Percentiles rank a stretch among this genome's conserved stretches.
These are phyloP conservation scores for Pugionium dolabratum DNA, from an alignment of 345 rosid genomes.

Conservation along the genomic window DNA sequence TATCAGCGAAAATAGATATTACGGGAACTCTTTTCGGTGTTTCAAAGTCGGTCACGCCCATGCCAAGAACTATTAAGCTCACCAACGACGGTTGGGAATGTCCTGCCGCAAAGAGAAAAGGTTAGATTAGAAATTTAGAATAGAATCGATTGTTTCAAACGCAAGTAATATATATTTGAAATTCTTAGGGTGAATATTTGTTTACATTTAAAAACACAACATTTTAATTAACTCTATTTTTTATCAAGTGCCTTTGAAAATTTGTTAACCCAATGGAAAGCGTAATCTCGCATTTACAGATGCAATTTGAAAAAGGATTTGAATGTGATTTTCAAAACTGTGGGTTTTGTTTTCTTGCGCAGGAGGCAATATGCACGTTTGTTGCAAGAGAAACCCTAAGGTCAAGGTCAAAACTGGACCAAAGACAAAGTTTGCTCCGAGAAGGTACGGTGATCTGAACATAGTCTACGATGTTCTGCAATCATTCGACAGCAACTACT, in stretches of 20 bases:
- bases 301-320: background rate
- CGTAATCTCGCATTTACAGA: background rate
- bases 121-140: conserved; percentile 37
- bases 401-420: conserved; percentile 43
- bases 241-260: background rate
- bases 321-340: background rate
- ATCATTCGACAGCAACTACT: conserved; percentile 66
- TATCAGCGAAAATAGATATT: conserved; percentile 55
- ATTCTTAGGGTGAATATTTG: background rate
- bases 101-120: conserved; percentile 50
- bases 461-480: conserved; percentile 50
- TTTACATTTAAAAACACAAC: background rate
- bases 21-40: conserved; percentile 79
- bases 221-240: background rate
- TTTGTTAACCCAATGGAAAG: background rate
- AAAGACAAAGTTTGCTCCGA: conserved; percentile 52
- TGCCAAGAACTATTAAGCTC: conserved; percentile 71
- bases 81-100: conserved; percentile 67
- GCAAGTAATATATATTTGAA: background rate
- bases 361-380: conserved; percentile 69
- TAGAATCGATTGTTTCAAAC: conserved; percentile 18
- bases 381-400: conserved; percentile 79
- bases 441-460: conserved; percentile 65
- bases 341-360: conserved; percentile 9
- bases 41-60: conserved; percentile 49